Evolutionary conservation across 352 stramenopile species (phyloP).

Genomic region (Globisporangium splendens): DNA sequence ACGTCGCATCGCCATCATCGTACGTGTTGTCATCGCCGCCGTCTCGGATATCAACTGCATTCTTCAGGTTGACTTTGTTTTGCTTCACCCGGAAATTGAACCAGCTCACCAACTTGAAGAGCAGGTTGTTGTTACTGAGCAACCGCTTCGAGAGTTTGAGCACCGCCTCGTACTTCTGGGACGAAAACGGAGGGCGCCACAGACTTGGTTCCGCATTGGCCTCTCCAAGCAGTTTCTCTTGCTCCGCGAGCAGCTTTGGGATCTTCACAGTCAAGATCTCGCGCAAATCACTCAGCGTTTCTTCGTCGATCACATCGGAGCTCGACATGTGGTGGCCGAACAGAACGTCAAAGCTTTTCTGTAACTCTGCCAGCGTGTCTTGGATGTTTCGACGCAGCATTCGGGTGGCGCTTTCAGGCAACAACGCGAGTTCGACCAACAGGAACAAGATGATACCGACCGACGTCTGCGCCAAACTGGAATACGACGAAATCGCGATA

Average conservation of each 20-base stretch:
- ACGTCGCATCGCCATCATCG: slow-evolving; percentile 19
- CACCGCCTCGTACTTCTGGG: slow-evolving; percentile 70
- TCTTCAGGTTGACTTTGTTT: slow-evolving; percentile 33
- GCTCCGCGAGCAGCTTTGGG: slow-evolving; percentile 50
- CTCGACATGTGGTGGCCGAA: slow-evolving; percentile 71
- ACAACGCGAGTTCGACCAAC: slow-evolving; percentile 61
- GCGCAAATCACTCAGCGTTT: slow-evolving; percentile 54
- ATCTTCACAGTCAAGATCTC: slow-evolving; percentile 57
- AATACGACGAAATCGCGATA: slow-evolving; percentile 75
- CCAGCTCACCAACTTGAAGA: slow-evolving; percentile 81
- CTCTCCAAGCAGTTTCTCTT: slow-evolving; percentile 57
- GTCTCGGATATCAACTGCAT: slow-evolving; percentile 53
- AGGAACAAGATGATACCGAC: slow-evolving; percentile 81
- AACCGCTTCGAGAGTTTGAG: slow-evolving; percentile 56
- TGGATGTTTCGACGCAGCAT: slow-evolving; percentile 74
- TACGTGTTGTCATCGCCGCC: slow-evolving; percentile 14
- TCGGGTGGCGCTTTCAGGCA: slow-evolving; percentile 59
- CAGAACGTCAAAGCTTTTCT: slow-evolving; percentile 59
- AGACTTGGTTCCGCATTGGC: slow-evolving; percentile 59
- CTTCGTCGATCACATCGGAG: slow-evolving; percentile 42
- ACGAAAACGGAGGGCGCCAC: slow-evolving; percentile 70
- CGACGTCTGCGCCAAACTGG: slow-evolving; percentile 71
- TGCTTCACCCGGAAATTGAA: slow-evolving; percentile 63
- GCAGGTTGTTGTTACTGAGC: slow-evolving; percentile 80
- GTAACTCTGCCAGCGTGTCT: slow-evolving; percentile 58